These are phyloP conservation scores for Colletotrichum nymphaeae DNA, from an alignment of 2,329 filamentous ascomycete species.

Conservation along the genomic window DNA sequence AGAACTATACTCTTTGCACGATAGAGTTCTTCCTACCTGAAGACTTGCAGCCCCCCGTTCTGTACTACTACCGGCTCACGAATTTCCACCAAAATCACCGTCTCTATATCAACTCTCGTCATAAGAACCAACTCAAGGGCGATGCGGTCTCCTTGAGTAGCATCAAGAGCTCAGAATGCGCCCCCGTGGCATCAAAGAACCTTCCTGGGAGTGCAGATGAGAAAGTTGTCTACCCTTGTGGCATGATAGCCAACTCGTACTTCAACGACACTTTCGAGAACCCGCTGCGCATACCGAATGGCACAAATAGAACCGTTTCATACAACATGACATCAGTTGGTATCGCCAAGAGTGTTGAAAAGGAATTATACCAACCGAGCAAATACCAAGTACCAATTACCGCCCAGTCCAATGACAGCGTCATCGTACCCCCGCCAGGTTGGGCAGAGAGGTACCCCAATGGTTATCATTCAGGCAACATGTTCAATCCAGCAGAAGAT, in stretches of 20 bases:
- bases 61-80: conserved; percentile 11
- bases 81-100: conserved; percentile 10
- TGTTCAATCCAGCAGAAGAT: conserved; percentile 12
- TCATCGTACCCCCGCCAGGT: neutral
- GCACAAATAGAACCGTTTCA: neutral
- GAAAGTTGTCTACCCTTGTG: conserved; percentile 9
- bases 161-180: neutral
- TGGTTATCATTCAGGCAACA: conserved; percentile 11
- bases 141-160: neutral
- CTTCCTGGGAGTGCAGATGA: neutral
- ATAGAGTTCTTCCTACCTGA: conserved; percentile 14
- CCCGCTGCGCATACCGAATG: neutral
- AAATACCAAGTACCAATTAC: neutral
- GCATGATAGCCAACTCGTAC: conserved; percentile 10
- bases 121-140: conserved; percentile 1
- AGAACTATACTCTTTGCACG: conserved; percentile 7
- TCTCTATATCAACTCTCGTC: conserved; percentile 5
- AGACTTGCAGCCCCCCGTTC: neutral
- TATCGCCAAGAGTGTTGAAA: conserved; percentile 5
- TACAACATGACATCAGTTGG: neutral
- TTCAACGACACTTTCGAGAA: conserved; percentile 19
- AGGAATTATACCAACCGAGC: neutral
- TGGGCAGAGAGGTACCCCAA: conserved; percentile 2
- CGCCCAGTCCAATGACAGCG: rapidly evolving
- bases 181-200: neutral